Conservation (phyloP, 2,329 filamentous ascomycete species). For the Phyllosticta paracitricarpa region DNA sequence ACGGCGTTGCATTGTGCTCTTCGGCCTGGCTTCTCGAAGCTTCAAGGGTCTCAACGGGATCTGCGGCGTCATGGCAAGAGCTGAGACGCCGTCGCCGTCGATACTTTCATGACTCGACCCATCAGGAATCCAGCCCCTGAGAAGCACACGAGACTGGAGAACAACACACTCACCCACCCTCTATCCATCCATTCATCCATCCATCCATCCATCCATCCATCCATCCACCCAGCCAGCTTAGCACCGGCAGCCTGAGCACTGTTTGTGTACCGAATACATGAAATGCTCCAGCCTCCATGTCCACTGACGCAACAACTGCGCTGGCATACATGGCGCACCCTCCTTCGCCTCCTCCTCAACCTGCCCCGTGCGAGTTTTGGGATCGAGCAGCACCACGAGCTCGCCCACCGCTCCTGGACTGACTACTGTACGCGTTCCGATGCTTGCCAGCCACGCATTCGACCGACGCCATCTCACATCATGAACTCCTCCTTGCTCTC, state of each 20-base stretch:
- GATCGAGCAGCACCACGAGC: neutral
- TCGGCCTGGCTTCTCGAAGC: neutral
- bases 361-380: neutral
- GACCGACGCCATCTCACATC: neutral
- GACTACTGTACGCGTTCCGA: neutral
- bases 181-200: too few relatives aligned
- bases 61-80: neutral
- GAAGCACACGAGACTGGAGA: neutral
- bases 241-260: too few relatives aligned
- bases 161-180: neutral
- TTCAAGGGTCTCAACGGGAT: neutral
- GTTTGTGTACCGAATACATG: neutral
- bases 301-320: neutral
- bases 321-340: neutral
- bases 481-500: neutral
- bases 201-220: too few relatives aligned
- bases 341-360: neutral
- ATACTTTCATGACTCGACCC: neutral
- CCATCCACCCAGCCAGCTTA: neutral
- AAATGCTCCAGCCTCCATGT: neutral
- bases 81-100: neutral
- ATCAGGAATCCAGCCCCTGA: neutral
- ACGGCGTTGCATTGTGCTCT: neutral
- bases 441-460: neutral
- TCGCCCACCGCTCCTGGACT: neutral